Evolutionary conservation across 2,329 filamentous ascomycete genomes (phyloP), one percentile per base, ranked within the genome.

Genomic region (Pseudonectria buxi): DNA sequence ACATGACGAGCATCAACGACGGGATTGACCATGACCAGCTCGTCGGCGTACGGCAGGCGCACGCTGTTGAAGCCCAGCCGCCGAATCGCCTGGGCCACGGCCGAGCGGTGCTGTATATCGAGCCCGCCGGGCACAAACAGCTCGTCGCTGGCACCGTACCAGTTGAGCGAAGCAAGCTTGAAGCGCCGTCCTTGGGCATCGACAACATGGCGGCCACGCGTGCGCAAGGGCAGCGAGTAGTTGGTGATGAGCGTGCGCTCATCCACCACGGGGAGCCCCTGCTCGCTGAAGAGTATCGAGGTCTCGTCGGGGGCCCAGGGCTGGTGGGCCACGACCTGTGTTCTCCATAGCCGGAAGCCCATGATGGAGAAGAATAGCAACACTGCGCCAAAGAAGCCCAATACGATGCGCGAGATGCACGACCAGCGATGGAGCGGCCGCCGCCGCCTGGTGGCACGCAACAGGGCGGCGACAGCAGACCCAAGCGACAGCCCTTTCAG

Each of bases 91-190:
- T 60, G 51, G 4, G 78, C 76, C 44, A 84, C 82, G 14, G 67
- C 65, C 37, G 63, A 64, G 26, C 80, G 76, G 57, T 83, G 77
- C 49, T 71, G 69, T 14, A 78, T 61, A 44, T 83, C 77, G 26
- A 84, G 64, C 1, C 79, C 80, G 25, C 77, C 75, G 0, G 76
- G 69, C 10, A 83, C 69, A 48, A 79, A 82, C 36, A 76, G 65
- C 60, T 81, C 72, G 50, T 84, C 80, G 51, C 76, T 81, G 3
- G 73, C 79, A 24, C 81, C 80, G 53, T 84, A 84, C 80, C 80
- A 84, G 59, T 84, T 84, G 51, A 83, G 65, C 14, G 74, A 78
- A 13, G 74, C 62, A 7, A 85, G 65, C 61, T 78, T 80, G 58
- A 78, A 76, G 22, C 76, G 69, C 22, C 68, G 64, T 26, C 71